Base-by-base conservation (phyloP, 2,329 filamentous ascomycete species). In the Gnomoniopsis sp. region DNA sequence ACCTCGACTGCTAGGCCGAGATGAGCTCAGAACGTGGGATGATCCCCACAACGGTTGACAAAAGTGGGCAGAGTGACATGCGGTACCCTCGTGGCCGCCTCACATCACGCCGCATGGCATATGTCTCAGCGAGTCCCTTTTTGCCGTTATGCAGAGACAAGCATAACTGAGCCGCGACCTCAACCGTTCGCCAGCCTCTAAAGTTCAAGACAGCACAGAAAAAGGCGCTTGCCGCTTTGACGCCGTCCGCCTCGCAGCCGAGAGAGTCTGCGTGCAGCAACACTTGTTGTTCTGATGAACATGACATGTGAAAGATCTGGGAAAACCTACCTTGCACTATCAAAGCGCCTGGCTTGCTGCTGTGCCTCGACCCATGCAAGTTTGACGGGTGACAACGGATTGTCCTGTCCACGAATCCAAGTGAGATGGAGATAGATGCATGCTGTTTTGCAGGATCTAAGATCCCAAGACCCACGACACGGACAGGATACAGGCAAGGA, bases 371-470 rank as follows among this genome's bases (percentile, higher is more conserved):
- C 30, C 22, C 36, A 61, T 62, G 59, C 57, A 62, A 34, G 57
- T 55, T 59, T 62, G 57, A 54, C 53, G 59, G 53, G 51, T 61
- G 59, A 61, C 59, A 61, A 52, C 46, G 55, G 38, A 48, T 49
- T 51, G 55, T 54, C 21, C 47, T 44, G 15, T 54, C 50, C 44
- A 33, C 38, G 49, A 23, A 41, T 43, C 51, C 57, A 52, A 54
- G 47, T 52, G 41, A 51, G 49, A 59, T 43, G n/a, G n/a, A 36
- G 34, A 36, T 36, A 36, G 34, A 41, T 59, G 57, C 53, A 59
- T 50, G 57, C 49, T 59, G 57, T 52, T 59, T 59, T 50, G 56
- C 59, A 61, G 58, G 43, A 53, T 55, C 56, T 53, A 34, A 53
- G 21, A 53, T 53, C 43, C 23, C 49, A 44, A 12, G 19, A 21